Base-by-base conservation (phyloP, 2,329 filamentous ascomycete species). In the Fusarium algeriense region DNA sequence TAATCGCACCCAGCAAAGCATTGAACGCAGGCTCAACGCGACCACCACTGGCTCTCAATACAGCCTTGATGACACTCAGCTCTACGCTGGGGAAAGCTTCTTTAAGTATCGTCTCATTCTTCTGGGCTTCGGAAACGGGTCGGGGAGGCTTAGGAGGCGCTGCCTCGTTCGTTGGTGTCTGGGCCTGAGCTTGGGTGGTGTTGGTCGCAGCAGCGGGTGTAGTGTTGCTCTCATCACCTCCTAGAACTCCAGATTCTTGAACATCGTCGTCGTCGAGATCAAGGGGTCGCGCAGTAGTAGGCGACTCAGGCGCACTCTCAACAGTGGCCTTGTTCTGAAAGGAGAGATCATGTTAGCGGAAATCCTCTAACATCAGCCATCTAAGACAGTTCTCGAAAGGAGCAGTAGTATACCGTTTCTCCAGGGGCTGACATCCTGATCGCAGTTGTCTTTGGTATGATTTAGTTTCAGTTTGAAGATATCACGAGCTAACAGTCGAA, bases 11-110 rank as follows among this genome's bases (percentile, higher is more conserved):
- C 46, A 99, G 87, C 45, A 99, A 87, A 38, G 96, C 96, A 83
- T 98, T 96, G 83, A 99, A 99, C 17, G 96, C 95, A 35, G 94
- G 93, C 81, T 99, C 96, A 50, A 98, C 91, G 77, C 92, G 90
- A 65, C 95, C 95, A 64, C 91, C 88, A 80, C 96, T 98, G 17
- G 96, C 96, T 28, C 89, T 87, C 71, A 99, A 83, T 1, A 99
- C 92, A 34, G 96, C 96, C 81, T 91, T 97, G 80, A 99, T 89
- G 49, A 99, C 92, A 46, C 89, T 81, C 11, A 83, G 80, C 58
- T 99, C 96, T 67, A 98, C 93, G 60, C 85, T 88, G 1, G 96
- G 96, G 77, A 99, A 99, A 0, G 96, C 96, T 81, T 99, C 96
- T 80, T 93, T 95, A 60, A 99, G 86, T 6, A 94, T 98, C 76